Conservation (phyloP, 2,329 filamentous ascomycete genomes). For the Penicillium decumbens region DNA sequence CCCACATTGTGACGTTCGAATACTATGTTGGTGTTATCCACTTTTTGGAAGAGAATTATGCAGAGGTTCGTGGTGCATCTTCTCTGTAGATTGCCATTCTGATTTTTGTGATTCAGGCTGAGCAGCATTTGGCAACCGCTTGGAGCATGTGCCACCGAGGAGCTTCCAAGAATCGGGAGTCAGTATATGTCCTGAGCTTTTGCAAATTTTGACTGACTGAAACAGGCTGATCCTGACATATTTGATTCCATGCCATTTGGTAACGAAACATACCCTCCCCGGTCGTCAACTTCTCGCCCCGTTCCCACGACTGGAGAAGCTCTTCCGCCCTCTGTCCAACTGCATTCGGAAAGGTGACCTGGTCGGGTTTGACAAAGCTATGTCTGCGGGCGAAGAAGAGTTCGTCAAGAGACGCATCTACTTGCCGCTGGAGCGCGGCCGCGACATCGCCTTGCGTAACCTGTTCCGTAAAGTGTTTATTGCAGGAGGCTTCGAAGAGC, state of each 20-base stretch:
- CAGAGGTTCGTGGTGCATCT: slow-evolving; percentile 51
- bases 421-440: slow-evolving; percentile 83
- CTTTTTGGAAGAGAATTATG: slow-evolving; percentile 92
- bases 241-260: slow-evolving; percentile 84
- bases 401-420: slow-evolving; percentile 93
- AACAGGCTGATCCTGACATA: slow-evolving; percentile 83
- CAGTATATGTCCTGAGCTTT: slow-evolving; percentile 28
- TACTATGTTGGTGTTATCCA: slow-evolving; percentile 93
- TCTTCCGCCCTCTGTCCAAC: slow-evolving; percentile 71
- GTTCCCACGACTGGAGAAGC: slow-evolving; percentile 68
- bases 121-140: slow-evolving; percentile 73
- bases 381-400: slow-evolving; percentile 78
- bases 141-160: slow-evolving; percentile 74
- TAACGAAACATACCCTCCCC: slow-evolving; percentile 82
- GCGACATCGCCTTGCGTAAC: slow-evolving; percentile 88
- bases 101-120: slow-evolving; percentile 53
- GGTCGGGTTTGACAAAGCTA: slow-evolving; percentile 73
- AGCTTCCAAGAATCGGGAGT: slow-evolving; percentile 75
- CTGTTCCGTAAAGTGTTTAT: slow-evolving; percentile 88
- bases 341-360: slow-evolving; percentile 83
- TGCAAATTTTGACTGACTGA: slow-evolving; percentile 18
- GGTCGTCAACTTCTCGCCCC: slow-evolving; percentile 64
- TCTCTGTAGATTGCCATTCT: not conserved
- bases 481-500: slow-evolving; percentile 72
- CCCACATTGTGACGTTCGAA: slow-evolving; percentile 90